A percentile compares a stretch with the other conserved stretches of the same genome.
Conservation (phyloP, 345 rosid species). For the Microthlaspi erraticum region DNA sequence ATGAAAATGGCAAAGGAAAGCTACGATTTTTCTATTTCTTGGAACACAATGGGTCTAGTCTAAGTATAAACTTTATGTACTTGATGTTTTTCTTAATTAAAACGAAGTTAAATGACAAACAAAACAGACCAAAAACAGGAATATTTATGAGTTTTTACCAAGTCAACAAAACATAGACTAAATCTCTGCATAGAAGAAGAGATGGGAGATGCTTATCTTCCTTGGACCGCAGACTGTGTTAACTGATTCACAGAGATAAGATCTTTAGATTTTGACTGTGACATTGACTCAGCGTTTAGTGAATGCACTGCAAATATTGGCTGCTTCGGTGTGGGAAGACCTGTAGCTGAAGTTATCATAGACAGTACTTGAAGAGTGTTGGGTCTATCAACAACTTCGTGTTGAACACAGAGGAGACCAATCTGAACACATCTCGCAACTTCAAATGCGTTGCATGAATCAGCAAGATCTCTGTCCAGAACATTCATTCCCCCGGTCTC, state of each 20-base stretch:
- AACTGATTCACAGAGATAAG: slow-evolving; percentile 29
- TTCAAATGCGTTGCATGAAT: neutral
- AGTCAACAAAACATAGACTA: too few species aligned
- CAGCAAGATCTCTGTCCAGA: slow-evolving; percentile 23
- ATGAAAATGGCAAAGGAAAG: too few species aligned
- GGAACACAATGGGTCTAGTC: too few species aligned
- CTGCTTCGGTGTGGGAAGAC: slow-evolving; percentile 29
- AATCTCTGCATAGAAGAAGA: neutral
- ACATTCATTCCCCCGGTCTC: slow-evolving; percentile 19
- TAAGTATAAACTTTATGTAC: too few species aligned
- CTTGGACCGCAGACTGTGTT: slow-evolving; percentile 32
- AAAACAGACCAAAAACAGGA: too few species aligned
- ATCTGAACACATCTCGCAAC: slow-evolving; percentile 35
- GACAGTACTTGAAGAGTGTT: slow-evolving; percentile 32
- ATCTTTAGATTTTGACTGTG: neutral
- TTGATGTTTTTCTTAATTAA: too few species aligned
- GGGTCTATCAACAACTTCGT: slow-evolving; percentile 35
- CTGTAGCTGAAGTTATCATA: slow-evolving; percentile 25
- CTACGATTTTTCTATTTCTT: too few species aligned
- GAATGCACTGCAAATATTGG: slow-evolving; percentile 22
- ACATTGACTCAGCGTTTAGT: too few species aligned
- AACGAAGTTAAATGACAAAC: too few species aligned
- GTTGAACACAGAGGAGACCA: slow-evolving; percentile 36
- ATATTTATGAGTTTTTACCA: too few species aligned
- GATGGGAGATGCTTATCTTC: slow-evolving; percentile 9